Evolutionary conservation across 371 early-diverging fungal species (phyloP), one percentile per base, ranked within the genome.

Genomic region (Sporodiniella umbellata): DNA sequence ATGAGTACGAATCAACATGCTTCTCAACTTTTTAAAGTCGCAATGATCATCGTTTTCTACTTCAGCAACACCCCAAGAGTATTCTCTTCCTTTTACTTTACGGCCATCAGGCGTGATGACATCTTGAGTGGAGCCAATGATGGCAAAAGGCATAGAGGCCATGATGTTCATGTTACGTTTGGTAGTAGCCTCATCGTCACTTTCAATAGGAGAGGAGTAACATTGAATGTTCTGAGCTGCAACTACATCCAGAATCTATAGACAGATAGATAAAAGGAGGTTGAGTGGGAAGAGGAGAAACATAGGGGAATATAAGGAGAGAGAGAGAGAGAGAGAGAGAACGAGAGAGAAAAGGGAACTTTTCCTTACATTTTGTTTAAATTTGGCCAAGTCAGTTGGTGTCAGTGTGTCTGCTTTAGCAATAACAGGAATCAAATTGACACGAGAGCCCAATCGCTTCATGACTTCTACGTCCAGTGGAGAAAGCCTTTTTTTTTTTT

Each of bases 21-120:
- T 88, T 53, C 96, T 87, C 42, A 99, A 85, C 68, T 93, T 91
- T 61, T 81, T 84, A 66, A 96, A 94, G 69, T 96, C 96, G 62
- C 89, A 91, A 57, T 90, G 87, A 23, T 72, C 75, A 54, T 92
- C 90, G 56, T 90, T 88, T 58, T 95, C 93, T 22, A 93, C 90
- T 66, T 91, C 90, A 8, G 90, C 88, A 42, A 89, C 86, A 54
- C 96, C 96, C 96, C 96, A 96, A 8, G 80, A 67, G 73, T 93
- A 96, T 64, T 91, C 82, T 30, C 96, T 79, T 30, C 94, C 96
- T 40, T 85, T 82, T 31, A 90, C 90, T 23, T 70, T 62, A 25
- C 83, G 73, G 11, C 90, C 90, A 53, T 86, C 86, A 12, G 55
- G 48, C 4, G 83, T 81, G 25, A 65, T 62, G 26, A 93, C 89